Evolutionary conservation across 2,329 filamentous ascomycete genomes (phyloP), one percentile per base, ranked within the genome.

Genomic region (Paraphoma chrysanthemicola): DNA sequence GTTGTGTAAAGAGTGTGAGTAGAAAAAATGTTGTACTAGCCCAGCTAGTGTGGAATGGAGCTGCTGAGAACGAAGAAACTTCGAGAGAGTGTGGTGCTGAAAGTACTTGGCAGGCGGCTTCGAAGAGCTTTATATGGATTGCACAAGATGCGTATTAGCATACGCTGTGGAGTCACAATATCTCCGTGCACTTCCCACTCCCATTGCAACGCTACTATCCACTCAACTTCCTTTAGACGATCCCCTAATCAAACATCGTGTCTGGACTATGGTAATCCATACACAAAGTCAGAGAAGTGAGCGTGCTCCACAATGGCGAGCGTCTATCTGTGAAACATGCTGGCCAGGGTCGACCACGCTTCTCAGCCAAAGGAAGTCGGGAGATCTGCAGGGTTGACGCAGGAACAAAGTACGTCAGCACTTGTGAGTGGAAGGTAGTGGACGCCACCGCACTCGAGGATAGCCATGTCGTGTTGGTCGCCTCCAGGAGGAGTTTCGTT

Each of bases 311-410:
- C 69, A 51, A 54, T 38, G 63, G 64, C 60, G 59, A 71, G 69
- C 70, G 71, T 65, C 66, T 67, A 71, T 42, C 48, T 12, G 59
- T 73, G 70, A 74, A 73, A 76, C 73, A 54, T 36, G 59, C 46
- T 18, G 62, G 51, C 58, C 57, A 67, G 68, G 61, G 64, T n/a
- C 48, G 53, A 62, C 60, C 54, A 59, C 61, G 45, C 54, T 14
- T 68, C 60, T 54, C 64, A 72, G 64, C 73, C 73, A 76, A 71
- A 67, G 67, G 66, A 59, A 56, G 16, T 45, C 39, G 53, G 33
- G 53, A 60, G 43, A 23, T 36, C 42, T 23, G 31, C 56, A 47
- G 39, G 53, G 46, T 52, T 59, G 64, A 65, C 46, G 68, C 68
- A 74, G 67, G 67, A 63, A 72, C 65, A 56, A 67, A 57, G 70